Evolutionary conservation across 371 early-diverging fungal species (phyloP), one percentile per base, ranked within the genome.

Genomic region (Lichtheimia ornata): DNA sequence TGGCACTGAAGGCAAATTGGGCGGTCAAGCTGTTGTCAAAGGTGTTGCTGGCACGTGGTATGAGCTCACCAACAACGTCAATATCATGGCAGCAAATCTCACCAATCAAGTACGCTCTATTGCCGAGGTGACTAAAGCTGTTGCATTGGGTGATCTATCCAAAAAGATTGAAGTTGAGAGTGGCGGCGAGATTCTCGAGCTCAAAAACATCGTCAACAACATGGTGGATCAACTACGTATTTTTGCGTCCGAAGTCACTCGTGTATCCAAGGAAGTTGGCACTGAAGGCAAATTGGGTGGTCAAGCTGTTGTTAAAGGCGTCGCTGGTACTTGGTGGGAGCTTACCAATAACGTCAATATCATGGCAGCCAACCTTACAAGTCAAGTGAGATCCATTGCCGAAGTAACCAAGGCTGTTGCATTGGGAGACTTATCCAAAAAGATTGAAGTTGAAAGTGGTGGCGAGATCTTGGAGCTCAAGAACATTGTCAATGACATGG

Each of bases 401-500:
- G 79, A 84, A 59, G 84, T 85, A 3, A 84, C 86, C 7, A 81
- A 83, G 6, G 79, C 86, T 1, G 86, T 84, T 0, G 82, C 88
- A 0, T 69, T 71, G 1, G 88, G 88, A n/a, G 87, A 88, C 67
- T 79, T 84, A 22, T 71, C 61, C 18, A 76, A 61, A 40, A 81
- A 85, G n/a, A 74, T 75, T 14, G 77, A 77, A 58, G 78, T 82
- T 0, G 76, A 76, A 20, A 65, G 71, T 15, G 70, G 73, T 17
- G 79, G 79, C 15, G 67, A 76, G 47, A 70, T 76, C 1, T 28
- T 67, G 63, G 62, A 53, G 35, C 79, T 87, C 58, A 86, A 87
- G 64, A 77, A 84, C 50, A 85, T 84, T 65, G 87, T 88, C 54
- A 86, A 88, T 65, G 76, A 84, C 57, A 88, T 88, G 86, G 63